These are phyloP conservation scores for Talaromyces adpressus DNA, from an alignment of 495 filamentous ascomycete genomes.

Conservation along the genomic window DNA sequence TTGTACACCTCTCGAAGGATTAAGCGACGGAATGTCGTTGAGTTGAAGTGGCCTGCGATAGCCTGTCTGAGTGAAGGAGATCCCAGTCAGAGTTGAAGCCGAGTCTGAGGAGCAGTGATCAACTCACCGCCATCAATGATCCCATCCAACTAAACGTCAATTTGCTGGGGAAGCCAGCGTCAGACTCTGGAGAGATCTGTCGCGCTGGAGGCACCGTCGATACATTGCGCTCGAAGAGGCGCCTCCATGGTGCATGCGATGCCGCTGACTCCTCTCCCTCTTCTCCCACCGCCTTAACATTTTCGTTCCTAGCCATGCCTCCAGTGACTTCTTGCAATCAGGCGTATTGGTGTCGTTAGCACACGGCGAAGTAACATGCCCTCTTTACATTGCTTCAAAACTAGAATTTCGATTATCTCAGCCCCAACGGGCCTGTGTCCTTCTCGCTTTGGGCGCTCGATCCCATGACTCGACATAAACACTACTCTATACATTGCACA, in stretches of 20 bases:
- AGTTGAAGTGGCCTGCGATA: background rate
- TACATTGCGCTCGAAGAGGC: background rate
- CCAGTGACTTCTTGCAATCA: background rate
- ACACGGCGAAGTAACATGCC: background rate
- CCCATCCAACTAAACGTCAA: background rate
- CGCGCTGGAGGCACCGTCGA: background rate
- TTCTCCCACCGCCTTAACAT: background rate
- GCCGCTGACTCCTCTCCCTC: background rate
- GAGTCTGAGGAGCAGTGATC: background rate
- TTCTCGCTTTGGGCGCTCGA: background rate
- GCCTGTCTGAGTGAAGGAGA: background rate
- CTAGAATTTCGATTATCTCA: background rate
- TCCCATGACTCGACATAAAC: background rate
- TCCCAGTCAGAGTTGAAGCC: background rate
- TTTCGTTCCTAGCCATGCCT: background rate
- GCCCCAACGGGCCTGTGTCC: background rate
- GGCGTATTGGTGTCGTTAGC: background rate
- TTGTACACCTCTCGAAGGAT: background rate
- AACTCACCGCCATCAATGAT: background rate
- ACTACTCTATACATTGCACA: background rate
- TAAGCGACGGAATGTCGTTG: background rate
- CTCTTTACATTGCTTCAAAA: background rate
- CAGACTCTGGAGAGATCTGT: background rate
- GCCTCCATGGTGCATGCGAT: background rate
- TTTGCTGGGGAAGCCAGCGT: background rate